Percentiles rank a stretch among this genome's conserved stretches.
These are phyloP conservation scores for Epicoccum sorghinum DNA, from an alignment of 2,329 filamentous ascomycete genomes.

Conservation along the genomic window DNA sequence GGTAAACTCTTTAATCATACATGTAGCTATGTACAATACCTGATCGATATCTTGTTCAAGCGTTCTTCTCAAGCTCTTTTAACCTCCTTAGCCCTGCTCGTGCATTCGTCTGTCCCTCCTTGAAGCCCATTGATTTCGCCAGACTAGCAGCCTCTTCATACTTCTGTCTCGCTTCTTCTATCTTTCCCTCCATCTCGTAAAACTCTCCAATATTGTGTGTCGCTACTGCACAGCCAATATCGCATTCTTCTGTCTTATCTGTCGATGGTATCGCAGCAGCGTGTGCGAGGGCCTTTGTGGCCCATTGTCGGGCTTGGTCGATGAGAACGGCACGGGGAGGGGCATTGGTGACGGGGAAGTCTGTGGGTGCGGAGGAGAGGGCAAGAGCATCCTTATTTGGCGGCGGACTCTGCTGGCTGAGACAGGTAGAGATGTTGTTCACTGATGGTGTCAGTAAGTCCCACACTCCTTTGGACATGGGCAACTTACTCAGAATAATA, in stretches of 20 bases:
- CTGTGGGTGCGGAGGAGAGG: slow-evolving; percentile 43
- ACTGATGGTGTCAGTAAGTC: slow-evolving; percentile 52
- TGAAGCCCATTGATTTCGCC: slow-evolving; percentile 55
- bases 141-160: slow-evolving; percentile 73
- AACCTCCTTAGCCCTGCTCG: slow-evolving; percentile 49
- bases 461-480: not conserved
- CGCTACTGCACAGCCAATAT: slow-evolving; percentile 80
- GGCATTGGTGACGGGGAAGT: slow-evolving; percentile 45
- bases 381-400: slow-evolving; percentile 30
- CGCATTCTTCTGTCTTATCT: slow-evolving; percentile 77
- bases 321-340: slow-evolving; percentile 67
- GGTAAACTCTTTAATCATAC: not conserved
- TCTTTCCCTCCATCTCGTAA: slow-evolving; percentile 73
- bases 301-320: slow-evolving; percentile 77
- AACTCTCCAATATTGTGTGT: slow-evolving; percentile 89
- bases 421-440: slow-evolving; percentile 79
- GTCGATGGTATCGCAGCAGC: slow-evolving; percentile 69
- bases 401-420: slow-evolving; percentile 67
- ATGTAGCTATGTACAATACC: not conserved
- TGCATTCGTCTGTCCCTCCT: slow-evolving; percentile 53
- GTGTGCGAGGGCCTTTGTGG: slow-evolving; percentile 73
- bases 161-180: slow-evolving; percentile 67
- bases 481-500: slow-evolving; percentile 71
- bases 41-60: not conserved
- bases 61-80: slow-evolving; percentile 30